A percentile compares a stretch with the other conserved stretches of the same genome.
phyloP scores from a whole-genome alignment of 805 yeast genomes.

The Candida silvicultrix region DNA sequence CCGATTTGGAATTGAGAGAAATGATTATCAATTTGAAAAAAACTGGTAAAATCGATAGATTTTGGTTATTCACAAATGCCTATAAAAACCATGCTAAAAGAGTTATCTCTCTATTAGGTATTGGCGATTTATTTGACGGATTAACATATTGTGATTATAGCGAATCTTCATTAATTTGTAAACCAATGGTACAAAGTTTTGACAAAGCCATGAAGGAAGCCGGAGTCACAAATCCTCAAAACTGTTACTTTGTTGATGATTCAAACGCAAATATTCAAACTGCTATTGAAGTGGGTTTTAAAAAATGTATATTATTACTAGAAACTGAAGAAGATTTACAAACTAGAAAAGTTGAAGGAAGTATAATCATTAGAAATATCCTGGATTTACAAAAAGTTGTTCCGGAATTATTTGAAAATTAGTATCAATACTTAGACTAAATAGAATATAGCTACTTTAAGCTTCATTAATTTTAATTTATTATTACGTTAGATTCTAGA shows the following conservation, averaged over 20 bases:
- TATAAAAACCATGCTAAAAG: constrained; percentile 85
- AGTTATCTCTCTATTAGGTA: constrained; percentile 70
- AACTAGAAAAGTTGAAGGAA: constrained; percentile 31
- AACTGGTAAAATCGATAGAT: constrained; percentile 51
- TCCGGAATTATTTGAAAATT: constrained; percentile 15
- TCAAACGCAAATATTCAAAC: constrained; percentile 73
- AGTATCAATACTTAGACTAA: no score
- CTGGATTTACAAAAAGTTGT: constrained; percentile 35
- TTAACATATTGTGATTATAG: constrained; percentile 85
- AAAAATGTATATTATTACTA: constrained; percentile 63
- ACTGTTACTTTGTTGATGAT: constrained; percentile 81
- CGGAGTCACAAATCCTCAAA: constrained; percentile 40
- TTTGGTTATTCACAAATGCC: constrained; percentile 95
- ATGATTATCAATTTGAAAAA: constrained; percentile 38
- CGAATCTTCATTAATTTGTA: constrained; percentile 66
- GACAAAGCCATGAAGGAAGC: constrained; percentile 60
- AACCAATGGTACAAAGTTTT: constrained; percentile 77
- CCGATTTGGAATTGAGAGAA: constrained; percentile 48
- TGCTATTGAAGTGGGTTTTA: constrained; percentile 68
- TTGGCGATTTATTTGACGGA: constrained; percentile 94
- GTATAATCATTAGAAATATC: constrained; percentile 50
- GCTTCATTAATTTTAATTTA: no score
- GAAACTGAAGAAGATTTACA: constrained; percentile 55
- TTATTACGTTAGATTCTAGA: no score
- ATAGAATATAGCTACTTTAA: no score